Base-by-base conservation (phyloP, 1,284 basidiomycete genomes). In the Phellinidium pouzarii region DNA sequence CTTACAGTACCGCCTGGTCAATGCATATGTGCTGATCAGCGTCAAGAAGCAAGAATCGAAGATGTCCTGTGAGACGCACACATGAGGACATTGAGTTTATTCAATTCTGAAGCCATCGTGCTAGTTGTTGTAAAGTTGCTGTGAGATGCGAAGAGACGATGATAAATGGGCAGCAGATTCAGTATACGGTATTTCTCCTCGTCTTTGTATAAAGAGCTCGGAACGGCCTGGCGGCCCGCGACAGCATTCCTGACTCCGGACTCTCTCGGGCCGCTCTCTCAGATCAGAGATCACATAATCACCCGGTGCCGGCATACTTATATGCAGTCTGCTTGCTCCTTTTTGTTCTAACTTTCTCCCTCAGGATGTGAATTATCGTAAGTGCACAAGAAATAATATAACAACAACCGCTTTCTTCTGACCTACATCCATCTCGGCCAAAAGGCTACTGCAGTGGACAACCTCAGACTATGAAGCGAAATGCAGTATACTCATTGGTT, bases 1-100 rank as follows among this genome's bases (percentile, higher is more conserved):
- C 75, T 61, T 64, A 81, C 81, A 56, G 84, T 83, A 61, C 84
- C 84, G 64, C 84, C 84, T 85, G 38, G 26, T 23, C 31, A 43
- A 38, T 42, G 29, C 41, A 44, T n/a, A 26, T 29, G 22, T 3
- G 22, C 17, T 20, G 23, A 45, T 48, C 22, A 48, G 31, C 40
- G 46, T 17, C 38, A 20, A 11, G 27, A 41, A 47, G 36, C 9
- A 44, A 52, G 2, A 48, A 14, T 11, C 11, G 14, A 34, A 37
- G 11, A 49, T 8, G 37, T 14, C 9, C 27, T 50, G 27, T 31
- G 31, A 58, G 59, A 65, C 77, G 59, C 66, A 86, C 85, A 88
- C 86, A 88, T 87, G 37, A 88, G 67, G n/a, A 83, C 76, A 62
- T 84, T 84, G 31, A 87, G 60, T 64, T 79, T 84, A 49, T 68